phyloP scores from a whole-genome alignment of 2,329 filamentous ascomycete genomes.

The Arthrobotrys sinensis region DNA sequence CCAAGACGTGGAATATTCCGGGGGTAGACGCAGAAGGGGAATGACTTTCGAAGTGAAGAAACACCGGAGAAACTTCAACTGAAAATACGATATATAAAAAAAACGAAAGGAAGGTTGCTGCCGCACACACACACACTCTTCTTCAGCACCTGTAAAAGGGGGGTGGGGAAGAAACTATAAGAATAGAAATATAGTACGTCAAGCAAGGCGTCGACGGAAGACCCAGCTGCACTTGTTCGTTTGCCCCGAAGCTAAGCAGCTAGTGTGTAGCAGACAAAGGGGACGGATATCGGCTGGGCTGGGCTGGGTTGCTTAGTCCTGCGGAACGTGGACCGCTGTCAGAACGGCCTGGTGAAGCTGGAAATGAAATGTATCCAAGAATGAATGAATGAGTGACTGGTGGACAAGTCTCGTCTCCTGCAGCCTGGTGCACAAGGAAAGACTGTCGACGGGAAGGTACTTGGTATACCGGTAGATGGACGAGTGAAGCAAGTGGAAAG shows the following conservation, averaged over 20 bases:
- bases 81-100: background rate
- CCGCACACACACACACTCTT: background rate
- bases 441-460: constrained; percentile 13
- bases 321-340: constrained; percentile 2
- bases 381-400: constrained; percentile 21
- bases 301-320: background rate
- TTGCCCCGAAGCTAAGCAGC: constrained; percentile 20
- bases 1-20: constrained; percentile 18
- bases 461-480: background rate
- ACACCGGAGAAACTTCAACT: background rate
- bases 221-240: constrained; percentile 11
- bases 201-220: constrained; percentile 13
- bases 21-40: constrained; percentile 10
- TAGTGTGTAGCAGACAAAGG: background rate
- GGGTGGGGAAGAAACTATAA: constrained; percentile 1
- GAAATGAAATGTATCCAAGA: constrained; percentile 4
- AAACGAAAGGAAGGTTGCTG: background rate
- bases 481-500: background rate
- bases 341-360: constrained; percentile 13
- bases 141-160: constrained; percentile 1
- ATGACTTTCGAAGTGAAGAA: background rate
- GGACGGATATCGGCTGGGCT: background rate
- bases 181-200: constrained; percentile 13
- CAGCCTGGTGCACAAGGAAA: background rate
- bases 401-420: background rate